Base-by-base conservation (phyloP, 257 asterid species). In the Lycium ferocissimum region DNA sequence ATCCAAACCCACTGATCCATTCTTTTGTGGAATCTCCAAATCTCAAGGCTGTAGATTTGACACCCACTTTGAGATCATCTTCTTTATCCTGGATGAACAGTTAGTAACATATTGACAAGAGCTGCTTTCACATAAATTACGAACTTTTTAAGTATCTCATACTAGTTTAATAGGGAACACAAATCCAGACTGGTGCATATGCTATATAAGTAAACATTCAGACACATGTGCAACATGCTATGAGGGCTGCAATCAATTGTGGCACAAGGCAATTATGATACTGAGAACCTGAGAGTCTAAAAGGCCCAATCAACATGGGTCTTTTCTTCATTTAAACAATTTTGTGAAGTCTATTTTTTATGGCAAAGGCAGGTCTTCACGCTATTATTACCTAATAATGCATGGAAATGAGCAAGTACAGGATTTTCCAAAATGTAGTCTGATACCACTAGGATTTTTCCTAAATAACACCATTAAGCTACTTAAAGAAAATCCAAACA, bases 21-120 rank as follows among this genome's bases (percentile, higher is more conserved):
- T 89, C 81, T 89, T 93, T 96, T 8, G 98, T 94, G 26, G 95
- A 92, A 86, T 93, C 93, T 45, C 97, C 98, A 88, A 96, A 94
- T 87, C 95, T 86, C 87, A 96, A 87, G 65, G 99, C 99, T 5
- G 99, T 94, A 56, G 99, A 96, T 90, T 94, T 96, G 78, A 96
- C 96, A 53, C 99, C 98, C 65, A 92, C 98, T 88, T 76, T 94
- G 85, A 84, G 51, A 86, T 96, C 98, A 33, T 96, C 98, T 83
- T 90, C 95, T 88, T 95, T 96, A 87, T 96, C 99, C 99, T 96
- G 90, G 87, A 85, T 70, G 49, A 37, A 62, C 26, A 83, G 22
- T 37, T 65, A 12, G 22, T 5, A 35, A 61, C 40, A 63, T 45
- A 82, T 59, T 57, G 26, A 53, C 82, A 51, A 14, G 26, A 75